Evolutionary conservation across 2,329 filamentous ascomycete species (phyloP).

Genomic region (Raffaelea albimanens): DNA sequence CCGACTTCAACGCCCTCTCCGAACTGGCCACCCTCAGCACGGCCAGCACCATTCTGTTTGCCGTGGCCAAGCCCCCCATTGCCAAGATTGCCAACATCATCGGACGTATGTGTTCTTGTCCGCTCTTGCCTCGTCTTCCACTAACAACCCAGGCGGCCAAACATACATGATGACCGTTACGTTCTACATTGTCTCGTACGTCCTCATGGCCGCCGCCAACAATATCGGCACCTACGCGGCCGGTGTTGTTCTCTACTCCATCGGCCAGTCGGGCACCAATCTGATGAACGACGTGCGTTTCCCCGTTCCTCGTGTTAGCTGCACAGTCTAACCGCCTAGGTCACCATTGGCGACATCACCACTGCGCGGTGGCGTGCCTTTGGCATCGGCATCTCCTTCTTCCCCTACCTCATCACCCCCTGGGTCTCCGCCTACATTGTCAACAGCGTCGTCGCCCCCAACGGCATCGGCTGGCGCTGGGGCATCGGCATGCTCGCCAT

Average conservation of each 20-base stretch:
- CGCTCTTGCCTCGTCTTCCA: no score
- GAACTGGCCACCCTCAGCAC: constrained; percentile 20
- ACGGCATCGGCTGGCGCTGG: constrained; percentile 41
- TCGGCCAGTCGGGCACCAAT: constrained; percentile 49
- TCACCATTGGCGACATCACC: constrained; percentile 56
- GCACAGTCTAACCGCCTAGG: no score
- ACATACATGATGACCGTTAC: constrained; percentile 46
- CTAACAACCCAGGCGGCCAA: constrained; percentile 38
- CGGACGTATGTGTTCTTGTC: constrained; percentile 33
- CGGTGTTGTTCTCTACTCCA: constrained; percentile 48
- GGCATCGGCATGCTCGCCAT: constrained; percentile 49
- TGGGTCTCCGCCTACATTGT: constrained; percentile 44
- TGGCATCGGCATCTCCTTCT: constrained; percentile 36
- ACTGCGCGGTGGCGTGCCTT: constrained; percentile 38
- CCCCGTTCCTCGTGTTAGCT: neutral
- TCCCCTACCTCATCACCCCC: constrained; percentile 46
- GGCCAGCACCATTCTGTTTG: constrained; percentile 28
- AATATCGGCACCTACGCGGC: constrained; percentile 42
- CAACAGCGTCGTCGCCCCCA: constrained; percentile 16
- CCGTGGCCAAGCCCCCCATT: constrained; percentile 50
- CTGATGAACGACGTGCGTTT: constrained; percentile 45
- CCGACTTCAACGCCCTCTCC: constrained; percentile 21
- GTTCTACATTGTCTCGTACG: constrained; percentile 46
- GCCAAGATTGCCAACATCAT: constrained; percentile 54
- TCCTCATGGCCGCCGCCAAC: constrained; percentile 44